These are phyloP conservation scores for Lasiosphaeria miniovina DNA, from an alignment of 495 filamentous ascomycete species.

Conservation along the genomic window DNA sequence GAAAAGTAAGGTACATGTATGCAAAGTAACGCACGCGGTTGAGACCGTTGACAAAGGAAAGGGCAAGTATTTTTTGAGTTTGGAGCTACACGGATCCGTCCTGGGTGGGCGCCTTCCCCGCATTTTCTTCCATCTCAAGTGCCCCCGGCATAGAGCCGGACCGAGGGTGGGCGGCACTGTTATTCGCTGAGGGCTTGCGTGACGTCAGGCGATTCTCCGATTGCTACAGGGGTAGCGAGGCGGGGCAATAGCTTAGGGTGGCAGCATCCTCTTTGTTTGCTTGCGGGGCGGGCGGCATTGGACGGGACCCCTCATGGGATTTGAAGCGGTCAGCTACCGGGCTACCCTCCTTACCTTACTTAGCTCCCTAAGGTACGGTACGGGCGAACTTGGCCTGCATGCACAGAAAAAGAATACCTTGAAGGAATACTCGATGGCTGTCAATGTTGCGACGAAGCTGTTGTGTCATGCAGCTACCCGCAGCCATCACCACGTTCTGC, in stretches of 20 bases:
- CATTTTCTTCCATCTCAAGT: conserved; percentile 15
- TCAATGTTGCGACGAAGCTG: too few species aligned
- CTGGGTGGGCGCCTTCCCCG: conserved; percentile 13
- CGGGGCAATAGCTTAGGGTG: background rate
- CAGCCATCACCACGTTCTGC: too few species aligned
- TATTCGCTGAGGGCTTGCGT: conserved; percentile 12
- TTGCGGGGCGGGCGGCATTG: too few species aligned
- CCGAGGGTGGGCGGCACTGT: conserved; percentile 4
- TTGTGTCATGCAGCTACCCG: too few species aligned
- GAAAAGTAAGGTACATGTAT: too few species aligned
- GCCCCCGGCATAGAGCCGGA: conserved; percentile 15
- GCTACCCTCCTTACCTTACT: too few species aligned
- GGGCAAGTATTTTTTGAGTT: background rate
- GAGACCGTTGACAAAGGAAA: conserved; percentile 3
- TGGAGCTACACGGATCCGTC: background rate
- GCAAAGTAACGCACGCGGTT: background rate
- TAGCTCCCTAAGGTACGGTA: too few species aligned
- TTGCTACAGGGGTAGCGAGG: background rate
- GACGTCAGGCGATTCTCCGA: conserved; percentile 17
- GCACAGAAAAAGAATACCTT: too few species aligned
- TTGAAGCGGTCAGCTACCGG: too few species aligned
- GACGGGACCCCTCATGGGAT: too few species aligned
- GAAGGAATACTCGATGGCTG: too few species aligned
- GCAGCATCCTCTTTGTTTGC: background rate
- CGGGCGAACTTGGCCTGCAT: too few species aligned